Percentiles rank a stretch among this genome's conserved stretches.
phyloP scores from a whole-genome alignment of 371 early-diverging fungal genomes.

The Mortierella sp. region DNA sequence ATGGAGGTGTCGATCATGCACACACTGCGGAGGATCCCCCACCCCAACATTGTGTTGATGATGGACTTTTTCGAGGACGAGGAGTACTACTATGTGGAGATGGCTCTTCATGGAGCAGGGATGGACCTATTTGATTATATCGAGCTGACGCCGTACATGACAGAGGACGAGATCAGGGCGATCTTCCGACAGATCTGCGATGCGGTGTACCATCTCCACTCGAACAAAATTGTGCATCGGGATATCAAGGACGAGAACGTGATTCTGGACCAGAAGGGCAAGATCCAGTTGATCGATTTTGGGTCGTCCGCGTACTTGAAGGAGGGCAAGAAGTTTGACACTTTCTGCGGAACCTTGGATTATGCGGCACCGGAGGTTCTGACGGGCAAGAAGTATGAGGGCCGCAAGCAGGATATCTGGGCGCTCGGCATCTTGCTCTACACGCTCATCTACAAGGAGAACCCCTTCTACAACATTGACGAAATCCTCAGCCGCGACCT shows the following conservation, averaged over 20 bases:
- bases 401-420: conserved; percentile 88
- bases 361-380: conserved; percentile 84
- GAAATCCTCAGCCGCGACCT: conserved; percentile 79
- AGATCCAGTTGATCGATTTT: conserved; percentile 79
- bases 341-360: conserved; percentile 82
- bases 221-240: conserved; percentile 81
- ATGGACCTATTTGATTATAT: conserved; percentile 86
- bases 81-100: conserved; percentile 77
- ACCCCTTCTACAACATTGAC: conserved; percentile 86
- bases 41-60: conserved; percentile 74
- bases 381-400: conserved; percentile 78
- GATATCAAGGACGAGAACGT: conserved; percentile 86
- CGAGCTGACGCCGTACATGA: conserved; percentile 70
- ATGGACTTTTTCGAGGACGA: conserved; percentile 77
- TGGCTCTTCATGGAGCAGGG: conserved; percentile 72
- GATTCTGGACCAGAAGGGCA: conserved; percentile 69
- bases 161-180: conserved; percentile 66
- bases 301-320: conserved; percentile 79
- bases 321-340: conserved; percentile 72
- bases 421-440: conserved; percentile 86
- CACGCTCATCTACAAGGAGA: conserved; percentile 83
- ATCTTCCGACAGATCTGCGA: conserved; percentile 75
- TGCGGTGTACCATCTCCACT: conserved; percentile 79
- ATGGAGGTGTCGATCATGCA: conserved; percentile 79
- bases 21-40: conserved; percentile 69